Base-by-base conservation (phyloP, 805 yeast species). In the Metahyphopichia silvanorum region DNA sequence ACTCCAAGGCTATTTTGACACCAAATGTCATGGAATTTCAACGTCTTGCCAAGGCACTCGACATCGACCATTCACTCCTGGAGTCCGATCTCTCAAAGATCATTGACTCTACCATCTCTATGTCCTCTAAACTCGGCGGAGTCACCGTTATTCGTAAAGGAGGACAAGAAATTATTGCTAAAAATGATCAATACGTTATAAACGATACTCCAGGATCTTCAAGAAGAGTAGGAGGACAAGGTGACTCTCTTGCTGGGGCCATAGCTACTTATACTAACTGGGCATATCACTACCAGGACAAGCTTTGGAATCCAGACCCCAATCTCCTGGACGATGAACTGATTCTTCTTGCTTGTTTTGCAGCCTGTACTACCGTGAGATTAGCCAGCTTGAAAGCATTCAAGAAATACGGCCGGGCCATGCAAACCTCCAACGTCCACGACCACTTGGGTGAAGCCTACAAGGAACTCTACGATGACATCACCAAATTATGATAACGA, bases 151-250 rank as follows among this genome's bases (percentile, higher is more conserved):
- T 93, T 12, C 76, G 82, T 21, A 93, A 93, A 56, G 97, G 97
- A 2, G 34, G 46, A 0, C 42, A 45, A 2, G 98, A 93, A 49
- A 42, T 74, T 22, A 81, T 88, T 8, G 82, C 77, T 4, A 62
- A 69, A 31, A 76, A 74, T 2, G 64, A 59, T 4, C 49, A 55
- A 4, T 47, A 61, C 4, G 40, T 85, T 5, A 46, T 60, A 3
- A 73, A 70, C 39, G 68, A 67, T 21, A 49, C 64, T 20, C 47
- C 54, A 11, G 97, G 98, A 1, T 81, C 93, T 5, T 57, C 63
- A 31, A 82, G 86, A 49, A 69, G 98, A 33, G 94, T 86, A 6
- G 96, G 97, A 9, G 98, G 98, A 0, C 98, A 93, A 60, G 98
- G 98, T 16, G 98, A 93, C 48, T 84, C 96, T 0, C 56, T 93